Base-by-base conservation (phyloP, 352 stramenopile genomes). In the Phytopythium litorale region DNA sequence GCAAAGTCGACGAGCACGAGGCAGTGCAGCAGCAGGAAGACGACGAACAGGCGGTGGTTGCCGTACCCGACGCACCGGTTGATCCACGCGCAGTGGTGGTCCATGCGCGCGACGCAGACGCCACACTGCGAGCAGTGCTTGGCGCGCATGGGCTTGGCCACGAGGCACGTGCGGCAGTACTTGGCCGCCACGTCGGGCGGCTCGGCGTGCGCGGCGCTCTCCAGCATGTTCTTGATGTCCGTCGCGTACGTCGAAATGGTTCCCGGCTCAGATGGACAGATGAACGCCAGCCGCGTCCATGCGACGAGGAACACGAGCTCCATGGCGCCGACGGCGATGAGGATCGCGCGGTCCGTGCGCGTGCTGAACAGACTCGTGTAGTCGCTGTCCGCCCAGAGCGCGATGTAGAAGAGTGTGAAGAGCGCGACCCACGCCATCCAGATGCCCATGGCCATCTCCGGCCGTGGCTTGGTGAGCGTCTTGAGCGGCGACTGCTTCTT, bases 21-120 rank as follows among this genome's bases (percentile, higher is more conserved):
- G 55, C 72, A 75, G 63, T 92, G 87, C 56, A 91, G n/a, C 16
- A 89, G 35, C 37, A 96, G 59, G 60, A 96, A 96, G 28, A 70
- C 45, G 52, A 96, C 73, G 64, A 96, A 96, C 5, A 82, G 64
- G 0, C 84, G 78, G 62, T 96, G 87, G 64, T 96, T 96, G 28
- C 68, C 72, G 38, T 79, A 89, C 2, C 88, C 88, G 15, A 96
- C 82, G 48, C 85, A 93, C 0, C 74, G 79, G 55, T 96, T 94
- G 60, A 96, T 87, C 88, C 88, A 96, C 1, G 79, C 73, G 54
- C 88, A 96, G 67, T 96, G 85, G 58, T 96, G 88, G 58, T 96
- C 88, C 62, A 93, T 79, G 9, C 87, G 82, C n/a, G 79, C 83
- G 9, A 96, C 78, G 58, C 87, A 94, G 18, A 92, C 75, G 25